A percentile compares a stretch with the other conserved stretches of the same genome.
Evolutionary conservation across 257 asterid species (phyloP).

Genomic region (Solanum etuberosum): DNA sequence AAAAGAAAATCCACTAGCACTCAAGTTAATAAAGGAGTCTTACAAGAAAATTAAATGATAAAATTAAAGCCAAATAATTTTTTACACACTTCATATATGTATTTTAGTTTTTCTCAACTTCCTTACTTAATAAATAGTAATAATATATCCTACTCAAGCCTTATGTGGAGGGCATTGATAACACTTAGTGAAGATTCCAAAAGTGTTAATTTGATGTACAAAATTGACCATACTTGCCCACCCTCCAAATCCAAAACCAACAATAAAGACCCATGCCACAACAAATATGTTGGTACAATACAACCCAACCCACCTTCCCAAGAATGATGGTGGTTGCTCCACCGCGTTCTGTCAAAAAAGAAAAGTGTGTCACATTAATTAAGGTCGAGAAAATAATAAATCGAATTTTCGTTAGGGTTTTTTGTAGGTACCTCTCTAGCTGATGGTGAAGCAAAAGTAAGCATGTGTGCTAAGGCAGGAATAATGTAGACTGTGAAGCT

Average conservation of each 20-base stretch:
- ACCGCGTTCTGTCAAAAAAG: constrained; percentile 47
- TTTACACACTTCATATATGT: neutral
- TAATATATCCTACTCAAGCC: neutral
- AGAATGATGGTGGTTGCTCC: constrained; percentile 57
- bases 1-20: neutral
- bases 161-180: constrained; percentile 56
- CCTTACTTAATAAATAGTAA: neutral
- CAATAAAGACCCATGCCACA: constrained; percentile 67
- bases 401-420: neutral
- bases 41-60: neutral
- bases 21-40: neutral
- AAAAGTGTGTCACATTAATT: neutral
- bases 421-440: constrained; percentile 54
- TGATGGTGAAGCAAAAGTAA: constrained; percentile 70
- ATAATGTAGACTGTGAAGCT: constrained; percentile 89
- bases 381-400: neutral
- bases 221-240: constrained; percentile 83
- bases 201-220: constrained; percentile 54
- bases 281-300: constrained; percentile 56
- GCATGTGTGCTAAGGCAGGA: constrained; percentile 83
- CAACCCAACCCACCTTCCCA: constrained; percentile 72
- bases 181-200: constrained; percentile 77
- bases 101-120: neutral
- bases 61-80: neutral
- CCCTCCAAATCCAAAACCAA: constrained; percentile 86